Evolutionary conservation across 768 basidiomycete genomes (phyloP).

Genomic region (Podaxis pistillaris): DNA sequence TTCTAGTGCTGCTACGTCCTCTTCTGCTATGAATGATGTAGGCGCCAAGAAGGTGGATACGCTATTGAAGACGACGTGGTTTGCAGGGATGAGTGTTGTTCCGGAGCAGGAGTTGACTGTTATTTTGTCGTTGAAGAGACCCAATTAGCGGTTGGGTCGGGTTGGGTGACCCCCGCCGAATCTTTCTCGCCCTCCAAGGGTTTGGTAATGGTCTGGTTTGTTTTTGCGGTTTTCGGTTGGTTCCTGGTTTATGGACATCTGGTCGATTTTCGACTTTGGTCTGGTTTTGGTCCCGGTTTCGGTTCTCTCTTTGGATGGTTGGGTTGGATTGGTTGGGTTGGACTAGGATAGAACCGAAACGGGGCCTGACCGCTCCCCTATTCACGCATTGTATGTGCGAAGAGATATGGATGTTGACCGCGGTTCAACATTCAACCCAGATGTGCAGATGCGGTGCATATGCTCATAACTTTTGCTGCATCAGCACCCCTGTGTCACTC

Average conservation of each 20-base stretch:
- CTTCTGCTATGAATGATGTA: constrained; percentile 26
- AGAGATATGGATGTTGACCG: not conserved
- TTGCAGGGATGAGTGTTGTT: constrained; percentile 50
- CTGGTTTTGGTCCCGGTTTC: not conserved
- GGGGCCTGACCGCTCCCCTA: too few species aligned
- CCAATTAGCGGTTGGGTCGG: constrained; percentile 4
- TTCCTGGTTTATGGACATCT: not conserved
- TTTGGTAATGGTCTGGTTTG: not conserved
- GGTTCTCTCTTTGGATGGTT: not conserved
- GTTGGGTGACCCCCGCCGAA: not conserved
- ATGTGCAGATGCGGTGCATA: not conserved
- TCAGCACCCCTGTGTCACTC: not conserved
- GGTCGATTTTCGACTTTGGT: not conserved
- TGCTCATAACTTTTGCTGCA: not conserved
- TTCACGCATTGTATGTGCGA: too few species aligned
- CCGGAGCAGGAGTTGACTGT: constrained; percentile 35
- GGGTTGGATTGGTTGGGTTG: too few species aligned
- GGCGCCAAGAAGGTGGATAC: constrained; percentile 52
- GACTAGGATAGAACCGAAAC: too few species aligned
- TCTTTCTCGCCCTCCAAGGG: not conserved
- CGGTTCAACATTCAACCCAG: not conserved
- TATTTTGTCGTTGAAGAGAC: constrained; percentile 46
- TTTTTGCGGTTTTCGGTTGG: not conserved
- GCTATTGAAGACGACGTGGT: constrained; percentile 45
- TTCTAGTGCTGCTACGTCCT: constrained; percentile 56